Evolutionary conservation across 768 basidiomycete genomes (phyloP), one percentile per base, ranked within the genome.

Genomic region (Termitomyces sp.): DNA sequence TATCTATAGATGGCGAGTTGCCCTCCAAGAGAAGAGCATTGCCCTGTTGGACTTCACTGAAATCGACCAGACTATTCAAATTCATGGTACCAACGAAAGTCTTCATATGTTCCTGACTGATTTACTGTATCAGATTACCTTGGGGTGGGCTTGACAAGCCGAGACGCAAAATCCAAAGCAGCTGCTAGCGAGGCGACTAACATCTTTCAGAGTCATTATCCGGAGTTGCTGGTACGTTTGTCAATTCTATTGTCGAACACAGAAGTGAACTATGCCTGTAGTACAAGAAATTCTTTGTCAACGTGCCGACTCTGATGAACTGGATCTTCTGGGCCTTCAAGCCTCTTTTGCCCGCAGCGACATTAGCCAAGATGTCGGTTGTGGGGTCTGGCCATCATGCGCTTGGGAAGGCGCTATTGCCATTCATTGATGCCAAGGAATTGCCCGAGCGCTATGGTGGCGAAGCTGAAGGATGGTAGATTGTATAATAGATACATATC

Each of bases 241-340:
- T 55, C 29, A 39, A 29, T 7, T 29, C 39, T 31, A 16, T 16
- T 26, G 10, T 34, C 29, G 28, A 1, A n/a, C 10, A 12, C n/a
- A 22, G n/a, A 7, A 10, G n/a, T 8, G 13, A 53, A 42, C 1
- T 13, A 31, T 20, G 29, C 7, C 33, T 5, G 22, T 60, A 88
- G 87, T 78, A 81, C 64, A 80, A 79, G 67, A 92, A 92, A 68
- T 89, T 86, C 73, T 92, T 93, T 66, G 77, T 93, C 65, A 90
- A 90, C 64, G 89, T 93, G 13, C 91, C 91, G 0, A 80, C 81
- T 2, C 65, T 89, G 57, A 76, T 92, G 63, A 81, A 84, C 41
- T 92, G 90, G 90, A 79, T 93, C 59, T 93, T 90, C 73, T 92
- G 90, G 90, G 62, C 77, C 16, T 92, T 92, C 78, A 92, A 87